phyloP scores from a whole-genome alignment of 1,284 basidiomycete genomes.

The Malassezia pachydermatis region DNA sequence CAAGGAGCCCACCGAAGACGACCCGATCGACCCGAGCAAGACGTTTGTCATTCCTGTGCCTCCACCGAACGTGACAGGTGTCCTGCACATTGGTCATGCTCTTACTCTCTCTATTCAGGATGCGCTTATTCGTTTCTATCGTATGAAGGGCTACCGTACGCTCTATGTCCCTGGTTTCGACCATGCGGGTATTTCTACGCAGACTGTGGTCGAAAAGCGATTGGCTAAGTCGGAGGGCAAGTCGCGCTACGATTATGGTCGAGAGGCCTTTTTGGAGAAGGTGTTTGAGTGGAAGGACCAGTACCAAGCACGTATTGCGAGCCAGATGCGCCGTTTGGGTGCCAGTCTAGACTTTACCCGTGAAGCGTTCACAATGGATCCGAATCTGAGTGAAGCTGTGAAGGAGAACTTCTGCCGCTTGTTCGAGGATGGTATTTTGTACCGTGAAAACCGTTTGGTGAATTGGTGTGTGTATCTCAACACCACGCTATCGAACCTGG shows the following conservation, averaged over 20 bases:
- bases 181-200: slow-evolving; percentile 96
- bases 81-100: slow-evolving; percentile 90
- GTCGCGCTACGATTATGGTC: slow-evolving; percentile 84
- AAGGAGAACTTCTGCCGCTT: slow-evolving; percentile 81
- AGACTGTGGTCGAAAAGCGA: slow-evolving; percentile 92
- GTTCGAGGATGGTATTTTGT: slow-evolving; percentile 85
- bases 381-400: slow-evolving; percentile 61
- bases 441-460: slow-evolving; percentile 91
- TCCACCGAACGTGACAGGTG: slow-evolving; percentile 97
- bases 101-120: slow-evolving; percentile 90
- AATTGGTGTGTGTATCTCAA: slow-evolving; percentile 97
- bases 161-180: slow-evolving; percentile 92
- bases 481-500: slow-evolving; percentile 91
- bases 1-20: slow-evolving; percentile 36
- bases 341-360: slow-evolving; percentile 90
- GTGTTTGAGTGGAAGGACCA: slow-evolving; percentile 97
- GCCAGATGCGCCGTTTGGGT: slow-evolving; percentile 78
- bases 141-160: slow-evolving; percentile 83
- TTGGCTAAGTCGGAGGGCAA: slow-evolving; percentile 72
- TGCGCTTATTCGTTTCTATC: slow-evolving; percentile 49
- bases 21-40: slow-evolving; percentile 42
- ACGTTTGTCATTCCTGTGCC: slow-evolving; percentile 81
- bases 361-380: slow-evolving; percentile 90
- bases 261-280: slow-evolving; percentile 80
- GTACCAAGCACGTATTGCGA: slow-evolving; percentile 81